Evolutionary conservation across 208 protist genomes (phyloP), one percentile per base, ranked within the genome.

Genomic region (Giardia duodenalis): DNA sequence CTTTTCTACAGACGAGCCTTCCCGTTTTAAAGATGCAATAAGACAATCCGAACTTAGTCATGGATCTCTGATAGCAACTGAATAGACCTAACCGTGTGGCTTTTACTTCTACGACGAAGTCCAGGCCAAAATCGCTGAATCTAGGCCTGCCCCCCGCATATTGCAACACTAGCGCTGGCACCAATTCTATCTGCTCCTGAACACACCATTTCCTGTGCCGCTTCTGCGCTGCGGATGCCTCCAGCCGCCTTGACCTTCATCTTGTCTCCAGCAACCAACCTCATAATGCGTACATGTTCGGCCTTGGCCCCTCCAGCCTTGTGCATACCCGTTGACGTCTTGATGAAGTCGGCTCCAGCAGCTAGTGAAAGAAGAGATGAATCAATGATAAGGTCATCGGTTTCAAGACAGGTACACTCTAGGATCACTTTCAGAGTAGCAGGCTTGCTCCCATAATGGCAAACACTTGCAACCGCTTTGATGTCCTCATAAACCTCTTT

Each of bases 251-350:
- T 98, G 86, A 97, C 96, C 10, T 93, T 67, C 0, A 94, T 95
- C 0, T 47, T 91, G 67, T 96, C 96, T 46, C 97, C 97, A 39
- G 97, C 97, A 0, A 96, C 95, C 0, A 95, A 94, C 86, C 97
- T 95, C 97, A 98, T 98, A 1, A 98, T 90, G 90, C 96, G 95
- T 43, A 98, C 94, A 47, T 94, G 95, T 94, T 97, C 96, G 0
- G 95, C 95, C 0, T 96, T 97, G 10, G 97, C 96, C 19, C 97
- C 97, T 86, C 94, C 95, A 2, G 94, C 90, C 46, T 92, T 96
- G 93, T 95, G 95, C 93, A 98, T 98, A 10, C 97, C 97, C 30
- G 97, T 98, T 1, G 96, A 97, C 0, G 97, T 98, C 95, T 98
- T 98, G 88, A 98, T 97, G 92, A 96, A 98, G n/a, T 93, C 92